Evolutionary conservation across 2,329 filamentous ascomycete genomes (phyloP), one percentile per base, ranked within the genome.

Genomic region (Lasiodiplodia theobromae): DNA sequence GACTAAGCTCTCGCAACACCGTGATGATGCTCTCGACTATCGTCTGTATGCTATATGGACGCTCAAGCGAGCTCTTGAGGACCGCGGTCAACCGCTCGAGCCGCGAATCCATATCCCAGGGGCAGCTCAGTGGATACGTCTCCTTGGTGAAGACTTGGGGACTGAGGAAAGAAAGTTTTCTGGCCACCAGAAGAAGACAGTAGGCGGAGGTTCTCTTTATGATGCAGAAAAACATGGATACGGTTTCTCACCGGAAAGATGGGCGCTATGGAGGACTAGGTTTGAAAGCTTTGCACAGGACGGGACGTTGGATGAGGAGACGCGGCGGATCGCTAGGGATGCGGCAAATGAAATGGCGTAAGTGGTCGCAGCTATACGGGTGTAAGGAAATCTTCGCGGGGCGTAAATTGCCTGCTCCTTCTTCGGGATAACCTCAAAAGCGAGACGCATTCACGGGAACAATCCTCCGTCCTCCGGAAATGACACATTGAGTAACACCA

Each of bases 91-190:
- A 7, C 37, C 37, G n/a, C 21, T 28, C 6, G 38, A 60, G 23
- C 37, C 23, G 4, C 14, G 25, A 7, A 40, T 31, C 1, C 37
- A 60, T 47, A n/a, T 47, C 12, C 23, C 37, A 3, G 38, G 37
- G 10, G 57, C 57, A 11, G 57, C 57, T 18, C 23, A 60, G 37
- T 60, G 38, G 57, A 47, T 60, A 28, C 57, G 44, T 2, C n/a
- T 47, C 11, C 2, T 21, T 3, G 44, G 44, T 21, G 7, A 16
- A 47, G 44, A 47, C 3, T 47, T 47, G 7, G 8, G n/a, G 11
- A 18, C 10, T 10, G 44, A 18, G 44, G 44, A 47, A 1, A 10
- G 44, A n/a, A 47, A 47, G 18, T 56, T 56, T 18, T 21, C 18
- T 1, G 38, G 14, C 12, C n/a, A n/a, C 3, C 12, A 47, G 37